Base-by-base conservation (phyloP, 176 grass and related monocot species). In the Carex littledalei region DNA sequence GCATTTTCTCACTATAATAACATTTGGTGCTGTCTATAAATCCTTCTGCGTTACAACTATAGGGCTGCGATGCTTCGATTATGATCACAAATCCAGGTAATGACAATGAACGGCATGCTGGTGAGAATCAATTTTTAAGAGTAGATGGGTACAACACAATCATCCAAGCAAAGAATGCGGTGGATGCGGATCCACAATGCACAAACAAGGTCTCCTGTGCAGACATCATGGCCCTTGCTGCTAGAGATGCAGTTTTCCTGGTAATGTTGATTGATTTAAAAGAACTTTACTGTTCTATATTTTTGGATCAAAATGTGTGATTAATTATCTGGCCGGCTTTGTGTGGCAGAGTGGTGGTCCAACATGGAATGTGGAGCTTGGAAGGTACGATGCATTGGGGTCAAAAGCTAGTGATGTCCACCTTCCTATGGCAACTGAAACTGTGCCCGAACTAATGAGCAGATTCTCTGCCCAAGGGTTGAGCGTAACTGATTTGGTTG, bases 1-100 rank as follows among this genome's bases (percentile, higher is more conserved):
- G 13, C 1, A 35, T 55, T 32, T 67, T 32, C 4, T 67, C 11
- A 67, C 26, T 65, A 4, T 63, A 63, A 50, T 11, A 50, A 50
- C 9, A 50, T 50, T 50, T 50, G 47, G 47, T 50, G 47, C 1
- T 45, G 43, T 50, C 47, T 11, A 50, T 50, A 11, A 11, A 50
- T 50, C 8, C 18, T 59, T 59, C 57, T 59, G 26, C 2, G 7
- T 47, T 22, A 9, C 39, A 8, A 75, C 12, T 63, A 1, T 65
- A 90, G 88, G 90, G 92, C 2, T 97, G 91, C 67, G 91, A 97
- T 84, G 94, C 88, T 34, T 97, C 92, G 4, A 3, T 94, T 1
- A 82, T 92, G 26, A 87, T 91, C 39, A 89, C 89, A 7, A 85
- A 89, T 45, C 61, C 43, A 17, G 87, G 70, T 55, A 81, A 67